These are phyloP conservation scores for Bacidia rubella DNA, from an alignment of 495 filamentous ascomycete species.

Conservation along the genomic window DNA sequence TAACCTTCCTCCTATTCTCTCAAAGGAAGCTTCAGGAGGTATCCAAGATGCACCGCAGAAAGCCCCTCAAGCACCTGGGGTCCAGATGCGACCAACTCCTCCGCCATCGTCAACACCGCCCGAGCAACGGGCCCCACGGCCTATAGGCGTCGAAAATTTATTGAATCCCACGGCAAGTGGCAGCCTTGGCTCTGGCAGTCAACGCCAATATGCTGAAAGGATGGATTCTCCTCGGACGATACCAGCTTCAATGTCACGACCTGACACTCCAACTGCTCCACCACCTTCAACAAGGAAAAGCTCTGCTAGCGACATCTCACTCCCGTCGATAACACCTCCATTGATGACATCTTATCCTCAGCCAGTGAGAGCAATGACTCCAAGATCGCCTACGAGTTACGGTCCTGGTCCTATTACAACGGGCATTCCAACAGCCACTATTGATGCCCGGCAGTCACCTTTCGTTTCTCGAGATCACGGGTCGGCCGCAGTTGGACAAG, in stretches of 20 bases:
- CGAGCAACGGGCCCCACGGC: slow-evolving; percentile 21
- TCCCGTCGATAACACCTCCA: slow-evolving; percentile 21
- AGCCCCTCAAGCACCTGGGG: slow-evolving; percentile 25
- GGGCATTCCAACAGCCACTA: slow-evolving; percentile 26
- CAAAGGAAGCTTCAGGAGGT: slow-evolving; percentile 1
- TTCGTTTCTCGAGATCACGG: slow-evolving; percentile 23
- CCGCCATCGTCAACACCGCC: slow-evolving; percentile 22
- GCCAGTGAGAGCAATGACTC: slow-evolving; percentile 46
- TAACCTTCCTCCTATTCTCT: slow-evolving; percentile 14
- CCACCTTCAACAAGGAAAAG: slow-evolving; percentile 11
- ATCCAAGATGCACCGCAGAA: slow-evolving; percentile 7
- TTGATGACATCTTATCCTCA: slow-evolving; percentile 24
- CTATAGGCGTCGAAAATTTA: slow-evolving; percentile 38
- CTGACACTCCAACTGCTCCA: slow-evolving; percentile 17
- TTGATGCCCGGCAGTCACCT: slow-evolving; percentile 36
- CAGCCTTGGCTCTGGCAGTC: slow-evolving; percentile 2
- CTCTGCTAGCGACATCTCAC: slow-evolving; percentile 11
- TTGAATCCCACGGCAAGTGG: slow-evolving; percentile 32
- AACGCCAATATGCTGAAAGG: slow-evolving; percentile 18
- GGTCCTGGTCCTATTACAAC: slow-evolving; percentile 31
- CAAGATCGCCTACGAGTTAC: slow-evolving; percentile 45
- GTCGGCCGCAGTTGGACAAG: slow-evolving; percentile 9
- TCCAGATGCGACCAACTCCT: slow-evolving; percentile 30
- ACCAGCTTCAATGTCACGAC: slow-evolving; percentile 24
- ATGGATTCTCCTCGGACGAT: slow-evolving; percentile 22